Percentiles rank a stretch among this genome's conserved stretches.
phyloP scores from a whole-genome alignment of 306 rosid genomes.

The Dryas alaskensis region DNA sequence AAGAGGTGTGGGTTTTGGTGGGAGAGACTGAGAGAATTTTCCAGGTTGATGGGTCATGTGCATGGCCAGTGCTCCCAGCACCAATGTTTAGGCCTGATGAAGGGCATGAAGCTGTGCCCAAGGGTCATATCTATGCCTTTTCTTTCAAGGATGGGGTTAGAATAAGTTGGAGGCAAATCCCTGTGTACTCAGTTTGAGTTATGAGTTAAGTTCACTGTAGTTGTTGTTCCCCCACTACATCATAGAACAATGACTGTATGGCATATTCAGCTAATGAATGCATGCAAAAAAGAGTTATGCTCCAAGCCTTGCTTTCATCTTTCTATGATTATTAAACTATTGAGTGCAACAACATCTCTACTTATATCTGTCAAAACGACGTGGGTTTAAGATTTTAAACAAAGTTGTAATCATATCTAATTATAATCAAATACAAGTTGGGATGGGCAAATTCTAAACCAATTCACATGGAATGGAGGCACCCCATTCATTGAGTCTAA shows the following conservation, averaged over 20 bases:
- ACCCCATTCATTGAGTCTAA: too few relatives aligned
- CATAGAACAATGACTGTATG: not conserved
- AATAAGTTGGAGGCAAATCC: slow-evolving; percentile 15
- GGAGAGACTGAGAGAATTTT: slow-evolving; percentile 2
- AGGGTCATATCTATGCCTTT: slow-evolving; percentile 12
- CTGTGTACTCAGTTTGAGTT: not conserved
- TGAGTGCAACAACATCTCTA: too few relatives aligned
- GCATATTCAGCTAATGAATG: not conserved
- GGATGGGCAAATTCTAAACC: not conserved
- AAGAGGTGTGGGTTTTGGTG: slow-evolving; percentile 22
- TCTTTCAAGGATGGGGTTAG: not conserved
- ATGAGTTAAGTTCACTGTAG: not conserved
- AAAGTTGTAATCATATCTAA: not conserved
- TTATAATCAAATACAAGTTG: not conserved
- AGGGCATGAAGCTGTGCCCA: slow-evolving; percentile 10
- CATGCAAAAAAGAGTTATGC: not conserved
- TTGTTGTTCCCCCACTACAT: not conserved
- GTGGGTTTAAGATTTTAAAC: too few relatives aligned
- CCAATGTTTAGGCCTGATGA: slow-evolving; percentile 7
- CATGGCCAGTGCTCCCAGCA: slow-evolving; percentile 11
- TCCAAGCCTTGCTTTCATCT: not conserved
- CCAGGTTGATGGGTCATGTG: not conserved
- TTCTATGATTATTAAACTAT: too few relatives aligned
- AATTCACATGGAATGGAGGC: not conserved
- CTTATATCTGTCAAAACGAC: too few relatives aligned